phyloP scores from a whole-genome alignment of 78 protist species.

The Cavenderia fasciculata region DNA sequence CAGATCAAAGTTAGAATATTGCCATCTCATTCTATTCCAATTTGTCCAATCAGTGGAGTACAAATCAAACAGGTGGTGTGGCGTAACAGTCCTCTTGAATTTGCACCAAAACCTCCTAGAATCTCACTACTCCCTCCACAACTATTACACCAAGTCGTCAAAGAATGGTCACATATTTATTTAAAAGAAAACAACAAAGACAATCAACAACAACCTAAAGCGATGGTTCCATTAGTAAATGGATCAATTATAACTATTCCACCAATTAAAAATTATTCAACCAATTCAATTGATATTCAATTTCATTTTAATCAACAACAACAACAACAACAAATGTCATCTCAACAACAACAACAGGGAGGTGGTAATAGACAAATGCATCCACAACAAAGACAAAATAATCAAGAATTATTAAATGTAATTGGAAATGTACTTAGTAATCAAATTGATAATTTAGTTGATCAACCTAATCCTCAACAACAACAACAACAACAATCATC shows the following conservation, averaged over 20 bases:
- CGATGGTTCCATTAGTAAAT: conserved; percentile 40
- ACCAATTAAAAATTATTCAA: neutral
- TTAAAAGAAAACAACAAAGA: too few relatives aligned
- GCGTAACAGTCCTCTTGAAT: conserved; percentile 4
- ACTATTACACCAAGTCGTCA: neutral
- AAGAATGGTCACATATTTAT: neutral
- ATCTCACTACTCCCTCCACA: neutral
- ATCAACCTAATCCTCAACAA: neutral
- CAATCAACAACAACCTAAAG: neutral
- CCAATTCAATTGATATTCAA: conserved; percentile 1
- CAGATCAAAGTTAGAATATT: neutral
- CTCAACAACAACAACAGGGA: neutral
- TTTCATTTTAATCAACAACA: too few relatives aligned
- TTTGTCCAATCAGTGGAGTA: conserved; percentile 7
- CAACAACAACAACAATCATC: conserved; percentile 8
- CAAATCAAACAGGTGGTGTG: neutral
- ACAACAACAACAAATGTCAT: neutral
- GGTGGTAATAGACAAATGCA: neutral
- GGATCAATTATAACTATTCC: conserved; percentile 43
- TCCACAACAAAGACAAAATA: neutral
- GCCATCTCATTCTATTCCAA: conserved; percentile 28
- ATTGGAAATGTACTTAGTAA: too few relatives aligned
- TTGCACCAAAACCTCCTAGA: neutral
- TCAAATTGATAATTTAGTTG: neutral
- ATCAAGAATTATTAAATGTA: neutral